Evolutionary conservation across 805 yeast genomes (phyloP).

Genomic region (Candida suzukii): DNA sequence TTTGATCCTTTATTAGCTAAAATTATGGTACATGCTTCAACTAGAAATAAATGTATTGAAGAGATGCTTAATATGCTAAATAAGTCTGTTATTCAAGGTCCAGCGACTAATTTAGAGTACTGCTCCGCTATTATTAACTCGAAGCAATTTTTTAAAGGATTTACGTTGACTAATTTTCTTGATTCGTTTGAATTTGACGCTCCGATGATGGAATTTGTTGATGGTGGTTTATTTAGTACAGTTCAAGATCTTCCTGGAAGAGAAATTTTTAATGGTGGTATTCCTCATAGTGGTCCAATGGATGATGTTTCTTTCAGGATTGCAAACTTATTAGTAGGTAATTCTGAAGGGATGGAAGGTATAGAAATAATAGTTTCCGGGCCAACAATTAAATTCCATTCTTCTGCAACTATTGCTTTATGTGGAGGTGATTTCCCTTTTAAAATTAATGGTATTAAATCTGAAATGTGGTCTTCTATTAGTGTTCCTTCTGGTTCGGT

Average conservation of each 20-base stretch:
- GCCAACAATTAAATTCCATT: slow-evolving; percentile 80
- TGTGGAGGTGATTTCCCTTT: slow-evolving; percentile 81
- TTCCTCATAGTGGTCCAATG: slow-evolving; percentile 99
- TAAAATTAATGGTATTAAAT: slow-evolving; percentile 52
- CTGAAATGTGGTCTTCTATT: slow-evolving; percentile 47
- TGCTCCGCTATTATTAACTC: slow-evolving; percentile 79
- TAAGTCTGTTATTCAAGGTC: slow-evolving; percentile 84
- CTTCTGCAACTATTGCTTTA: slow-evolving; percentile 68
- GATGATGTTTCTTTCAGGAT: slow-evolving; percentile 83
- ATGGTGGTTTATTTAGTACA: slow-evolving; percentile 94
- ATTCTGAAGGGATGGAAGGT: slow-evolving; percentile 74
- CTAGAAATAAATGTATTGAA: slow-evolving; percentile 75
- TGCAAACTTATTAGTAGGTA: slow-evolving; percentile 89
- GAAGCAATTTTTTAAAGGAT: slow-evolving; percentile 73
- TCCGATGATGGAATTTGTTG: slow-evolving; percentile 72
- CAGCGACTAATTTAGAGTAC: slow-evolving; percentile 85
- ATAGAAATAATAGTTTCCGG: slow-evolving; percentile 85
- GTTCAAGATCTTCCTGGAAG: slow-evolving; percentile 96
- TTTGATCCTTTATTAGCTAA: slow-evolving; percentile 96
- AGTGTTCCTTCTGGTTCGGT: slow-evolving; percentile 65
- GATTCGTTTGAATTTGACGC: slow-evolving; percentile 75
- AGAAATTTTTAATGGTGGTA: slow-evolving; percentile 82
- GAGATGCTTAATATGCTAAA: slow-evolving; percentile 73
- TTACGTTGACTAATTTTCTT: slow-evolving; percentile 80
- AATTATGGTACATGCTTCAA: slow-evolving; percentile 88